These are phyloP conservation scores for Wilhelminamyces savonicus DNA, from an alignment of 805 yeast species.

Conservation along the genomic window DNA sequence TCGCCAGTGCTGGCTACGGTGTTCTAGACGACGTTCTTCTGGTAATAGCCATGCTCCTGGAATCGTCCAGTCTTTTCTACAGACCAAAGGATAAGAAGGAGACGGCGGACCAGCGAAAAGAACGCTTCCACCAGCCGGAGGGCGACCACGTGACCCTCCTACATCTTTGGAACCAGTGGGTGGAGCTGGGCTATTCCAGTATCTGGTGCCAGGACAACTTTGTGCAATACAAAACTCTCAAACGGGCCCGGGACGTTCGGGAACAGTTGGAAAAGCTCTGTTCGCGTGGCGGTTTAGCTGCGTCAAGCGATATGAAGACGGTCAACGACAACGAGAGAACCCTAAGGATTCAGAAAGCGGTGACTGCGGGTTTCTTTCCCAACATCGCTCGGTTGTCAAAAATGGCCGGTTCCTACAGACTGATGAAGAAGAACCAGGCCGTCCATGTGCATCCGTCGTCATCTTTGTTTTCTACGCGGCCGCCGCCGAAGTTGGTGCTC, in stretches of 20 bases:
- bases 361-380: slow-evolving; percentile 65
- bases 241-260: slow-evolving; percentile 62
- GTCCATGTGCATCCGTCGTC: slow-evolving; percentile 87
- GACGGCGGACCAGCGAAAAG: slow-evolving; percentile 59
- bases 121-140: slow-evolving; percentile 44
- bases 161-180: slow-evolving; percentile 76
- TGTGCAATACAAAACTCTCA: slow-evolving; percentile 68
- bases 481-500: slow-evolving; percentile 67
- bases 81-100: slow-evolving; percentile 63
- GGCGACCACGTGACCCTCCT: slow-evolving; percentile 81
- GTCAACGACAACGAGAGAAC: slow-evolving; percentile 4
- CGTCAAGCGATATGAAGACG: slow-evolving; percentile 20
- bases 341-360: slow-evolving; percentile 41
- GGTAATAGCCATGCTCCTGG: slow-evolving; percentile 79
- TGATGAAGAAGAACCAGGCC: slow-evolving; percentile 61
- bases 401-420: slow-evolving; percentile 63
- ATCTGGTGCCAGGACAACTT: slow-evolving; percentile 86
- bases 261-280: slow-evolving; percentile 63
- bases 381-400: slow-evolving; percentile 51
- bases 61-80: slow-evolving; percentile 62
- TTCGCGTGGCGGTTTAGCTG: slow-evolving; percentile 40
- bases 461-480: slow-evolving; percentile 53
- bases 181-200: slow-evolving; percentile 53
- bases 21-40: slow-evolving; percentile 68
- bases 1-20: slow-evolving; percentile 52